Base-by-base conservation (phyloP, 306 rosid genomes). In the Arachis stenosperma region DNA sequence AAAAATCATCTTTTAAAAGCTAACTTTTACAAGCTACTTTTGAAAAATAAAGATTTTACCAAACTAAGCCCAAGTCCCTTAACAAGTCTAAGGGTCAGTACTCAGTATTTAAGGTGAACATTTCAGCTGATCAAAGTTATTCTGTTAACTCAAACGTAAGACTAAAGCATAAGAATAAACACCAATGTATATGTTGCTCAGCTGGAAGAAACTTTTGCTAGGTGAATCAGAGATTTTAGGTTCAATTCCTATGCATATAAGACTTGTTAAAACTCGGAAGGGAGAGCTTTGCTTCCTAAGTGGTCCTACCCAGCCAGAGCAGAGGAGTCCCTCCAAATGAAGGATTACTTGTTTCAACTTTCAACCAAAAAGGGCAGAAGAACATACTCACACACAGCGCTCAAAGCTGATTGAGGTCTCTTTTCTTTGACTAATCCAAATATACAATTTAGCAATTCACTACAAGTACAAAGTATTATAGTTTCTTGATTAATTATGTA, bases 391-490 rank as follows among this genome's bases (percentile, higher is more conserved):
- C 43, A 43, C 48, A 43, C 54, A 61, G 54, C 63, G 39, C 65
- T 50, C 27, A 55, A 17, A 77, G 41, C 67, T 27, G n/a, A 30
- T 65, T 60, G 71, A 36, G 56, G 60, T 11, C 30, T 51, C 66
- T 33, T 47, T 56, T 22, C 27, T 72, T 65, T 44, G 62, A 71
- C 64, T 68, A 69, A 50, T 67, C 52, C 61, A 54, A 53, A 54
- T 9, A 9, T 39, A 10, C 14, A 75, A 73, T 37, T 37, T 41
- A 52, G 67, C 12, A 79, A 17, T 42, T 73, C n/a, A 37, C 56
- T 55, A 48, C 52, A 54, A 50, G 37, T 62, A 69, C 17, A 63
- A 76, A 22, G 40, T 60, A 41, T 13, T 2, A 40, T 59, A 61
- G 9, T 61, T 74, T 60, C 61, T 27, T 37, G 4, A 65, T 42